Conservation (phyloP, 768 basidiomycete species). For the Collybia sordida region DNA sequence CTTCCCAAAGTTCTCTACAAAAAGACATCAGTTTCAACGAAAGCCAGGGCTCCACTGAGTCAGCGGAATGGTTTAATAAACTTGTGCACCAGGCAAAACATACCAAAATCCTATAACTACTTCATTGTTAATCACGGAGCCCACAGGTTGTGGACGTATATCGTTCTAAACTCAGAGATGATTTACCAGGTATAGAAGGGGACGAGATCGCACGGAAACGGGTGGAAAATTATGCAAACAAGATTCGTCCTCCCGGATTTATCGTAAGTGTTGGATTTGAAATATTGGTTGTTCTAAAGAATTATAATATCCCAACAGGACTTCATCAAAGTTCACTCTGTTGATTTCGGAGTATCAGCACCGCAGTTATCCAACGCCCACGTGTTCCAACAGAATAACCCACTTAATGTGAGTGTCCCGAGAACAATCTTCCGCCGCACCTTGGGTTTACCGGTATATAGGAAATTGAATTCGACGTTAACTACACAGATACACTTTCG, state of each 20-base stretch:
- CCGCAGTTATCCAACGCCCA: constrained; percentile 76
- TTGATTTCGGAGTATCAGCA: constrained; percentile 79
- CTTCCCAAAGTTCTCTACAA: constrained; percentile 35
- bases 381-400: constrained; percentile 34
- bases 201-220: constrained; percentile 80
- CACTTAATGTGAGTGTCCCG: constrained; percentile 27
- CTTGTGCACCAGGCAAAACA: constrained; percentile 72
- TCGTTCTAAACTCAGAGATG: constrained; percentile 73
- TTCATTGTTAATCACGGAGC: neutral
- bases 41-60: constrained; percentile 48
- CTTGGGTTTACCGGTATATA: constrained; percentile 25
- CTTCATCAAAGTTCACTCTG: constrained; percentile 80
- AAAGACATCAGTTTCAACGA: constrained; percentile 20
- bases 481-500: constrained; percentile 82
- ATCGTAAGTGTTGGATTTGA: constrained; percentile 49
- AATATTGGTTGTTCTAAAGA: neutral
- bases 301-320: constrained; percentile 48
- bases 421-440: neutral
- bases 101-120: neutral
- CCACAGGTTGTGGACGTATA: constrained; percentile 71
- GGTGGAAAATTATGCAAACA: constrained; percentile 82
- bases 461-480: constrained; percentile 82
- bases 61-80: constrained; percentile 89
- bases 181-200: constrained; percentile 68
- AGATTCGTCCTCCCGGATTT: constrained; percentile 66